These are phyloP conservation scores for Penicillium robsamsonii DNA, from an alignment of 495 filamentous ascomycete species.

Conservation along the genomic window DNA sequence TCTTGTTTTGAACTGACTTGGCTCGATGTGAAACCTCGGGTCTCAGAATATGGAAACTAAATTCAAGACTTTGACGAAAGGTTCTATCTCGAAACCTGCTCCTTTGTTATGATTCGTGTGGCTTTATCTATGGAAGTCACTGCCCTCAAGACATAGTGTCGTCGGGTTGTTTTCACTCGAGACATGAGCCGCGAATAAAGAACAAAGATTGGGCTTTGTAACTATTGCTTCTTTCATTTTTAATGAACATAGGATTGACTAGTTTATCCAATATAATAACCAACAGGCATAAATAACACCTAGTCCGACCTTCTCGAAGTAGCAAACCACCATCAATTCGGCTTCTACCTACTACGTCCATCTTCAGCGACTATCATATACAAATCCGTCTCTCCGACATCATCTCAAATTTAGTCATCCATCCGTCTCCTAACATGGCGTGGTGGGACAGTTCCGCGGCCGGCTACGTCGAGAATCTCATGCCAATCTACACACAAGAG, in stretches of 20 bases:
- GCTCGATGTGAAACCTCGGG: not conserved
- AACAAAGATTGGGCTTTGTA: not conserved
- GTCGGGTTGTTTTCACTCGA: not conserved
- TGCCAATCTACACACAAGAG: not conserved
- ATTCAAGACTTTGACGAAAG: not conserved
- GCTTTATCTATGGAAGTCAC: not conserved
- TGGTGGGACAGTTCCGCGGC: not conserved
- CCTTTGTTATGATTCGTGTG: not conserved
- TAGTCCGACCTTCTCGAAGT: not conserved
- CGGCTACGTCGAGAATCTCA: not conserved
- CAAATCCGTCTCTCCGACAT: not conserved
- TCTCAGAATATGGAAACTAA: too few relatives aligned
- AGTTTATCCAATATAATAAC: not conserved
- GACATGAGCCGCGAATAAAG: not conserved
- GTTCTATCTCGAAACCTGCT: not conserved
- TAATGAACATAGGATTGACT: not conserved
- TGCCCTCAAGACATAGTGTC: too few relatives aligned
- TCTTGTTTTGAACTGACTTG: not conserved
- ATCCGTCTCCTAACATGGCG: not conserved
- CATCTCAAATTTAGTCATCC: not conserved
- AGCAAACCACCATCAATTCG: not conserved
- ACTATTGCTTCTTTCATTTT: not conserved
- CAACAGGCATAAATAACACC: not conserved
- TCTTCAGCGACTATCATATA: not conserved
- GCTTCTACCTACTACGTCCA: not conserved